Base-by-base conservation (phyloP, 805 yeast species). In the Hanseniaspora thailandica region DNA sequence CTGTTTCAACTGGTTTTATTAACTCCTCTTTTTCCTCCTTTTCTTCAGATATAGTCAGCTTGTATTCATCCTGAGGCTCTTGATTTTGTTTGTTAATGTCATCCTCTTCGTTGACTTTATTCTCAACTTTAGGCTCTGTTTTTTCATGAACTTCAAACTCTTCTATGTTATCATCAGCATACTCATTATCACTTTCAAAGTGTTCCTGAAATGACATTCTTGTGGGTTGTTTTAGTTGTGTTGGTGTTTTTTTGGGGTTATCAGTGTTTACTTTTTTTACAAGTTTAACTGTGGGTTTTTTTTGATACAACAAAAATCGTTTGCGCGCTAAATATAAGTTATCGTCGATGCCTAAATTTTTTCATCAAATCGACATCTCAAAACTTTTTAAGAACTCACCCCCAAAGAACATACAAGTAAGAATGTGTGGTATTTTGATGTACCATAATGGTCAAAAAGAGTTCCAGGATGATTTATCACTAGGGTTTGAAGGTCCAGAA, bases 341-440 rank as follows among this genome's bases (percentile, higher is more conserved):
- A n/a, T n/a, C n/a, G n/a, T n/a, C n/a, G n/a, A n/a, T n/a, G n/a
- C n/a, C n/a, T n/a, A n/a, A n/a, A n/a, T n/a, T n/a, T n/a, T n/a
- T n/a, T n/a, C n/a, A n/a, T n/a, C n/a, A n/a, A n/a, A n/a, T n/a
- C n/a, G n/a, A n/a, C n/a, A n/a, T n/a, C n/a, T n/a, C n/a, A n/a
- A n/a, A n/a, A n/a, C n/a, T n/a, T n/a, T n/a, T n/a, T n/a, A n/a
- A n/a, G n/a, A n/a, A n/a, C n/a, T n/a, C n/a, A n/a, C n/a, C n/a
- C n/a, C n/a, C n/a, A n/a, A n/a, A n/a, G n/a, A n/a, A n/a, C n/a
- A n/a, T n/a, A n/a, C n/a, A n/a, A n/a, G n/a, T n/a, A n/a, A 23
- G 19, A 6, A 50, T 50, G 54, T 50, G 54, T 43, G 54, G 54
- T 5, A 50, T 50, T 43, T 23, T 50, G 10, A 35, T 50, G 54